Evolutionary conservation across 306 rosid genomes (phyloP), one percentile per base, ranked within the genome.

Genomic region (Ormosia emarginata): DNA sequence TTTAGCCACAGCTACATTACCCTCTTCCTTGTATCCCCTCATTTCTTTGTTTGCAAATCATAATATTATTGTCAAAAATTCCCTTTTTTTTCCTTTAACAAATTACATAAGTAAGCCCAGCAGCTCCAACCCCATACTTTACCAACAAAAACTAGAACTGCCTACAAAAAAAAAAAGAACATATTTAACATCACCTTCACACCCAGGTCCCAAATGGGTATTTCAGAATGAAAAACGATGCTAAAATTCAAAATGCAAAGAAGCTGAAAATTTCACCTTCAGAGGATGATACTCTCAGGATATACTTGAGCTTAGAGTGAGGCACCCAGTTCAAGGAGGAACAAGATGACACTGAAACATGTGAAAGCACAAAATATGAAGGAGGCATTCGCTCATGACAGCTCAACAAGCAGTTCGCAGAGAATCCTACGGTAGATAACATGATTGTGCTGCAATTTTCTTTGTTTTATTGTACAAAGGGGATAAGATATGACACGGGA

Each of bases 241-340:
- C 71, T 49, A 7, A 58, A 67, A 65, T 24, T 56, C 1, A 76
- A 40, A 85, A 75, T 57, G 79, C 24, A 15, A 52, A 81, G 67
- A 69, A 87, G 66, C 58, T 59, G 0, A 55, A 12, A 13, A 12
- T 8, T 61, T 17, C 7, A 90, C 99, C 95, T 90, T 91, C 86
- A 67, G 95, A 81, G 58, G 95, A 88, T 2, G 90, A 84, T 5
- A 89, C 89, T 88, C 77, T 85, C 0, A 0, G 81, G 33, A 62
- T 44, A 77, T 9, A 77, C 4, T 83, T 84, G 87, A 83, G 87
- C 79, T 91, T 91, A 8, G 84, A 86, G 59, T 81, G 82, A 53
- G 49, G 66, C 55, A 61, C 66, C 71, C 17, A 82, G 47, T 59
- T 79, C 4, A 69, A 34, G 41, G 81, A 81, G 10, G 77, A 78